phyloP scores from a whole-genome alignment of 371 early-diverging fungal species.

The Mortierella sp. region DNA sequence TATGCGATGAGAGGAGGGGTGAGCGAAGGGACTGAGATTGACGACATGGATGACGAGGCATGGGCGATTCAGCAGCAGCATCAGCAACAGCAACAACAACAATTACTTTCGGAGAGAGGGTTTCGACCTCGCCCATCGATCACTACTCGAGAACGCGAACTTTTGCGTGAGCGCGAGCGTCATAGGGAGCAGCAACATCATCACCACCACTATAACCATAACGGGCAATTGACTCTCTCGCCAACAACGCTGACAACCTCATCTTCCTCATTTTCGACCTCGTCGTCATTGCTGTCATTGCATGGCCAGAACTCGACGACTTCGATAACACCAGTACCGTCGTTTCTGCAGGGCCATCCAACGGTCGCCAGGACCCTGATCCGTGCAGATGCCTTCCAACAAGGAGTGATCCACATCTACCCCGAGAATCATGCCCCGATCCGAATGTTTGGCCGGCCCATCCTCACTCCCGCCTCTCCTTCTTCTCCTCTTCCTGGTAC shows the following conservation, averaged over 20 bases:
- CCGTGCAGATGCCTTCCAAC: conserved; percentile 37
- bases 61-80: not conserved
- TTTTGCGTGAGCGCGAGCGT: not conserved
- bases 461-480: conserved; percentile 8
- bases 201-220: conserved; percentile 15
- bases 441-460: conserved; percentile 50
- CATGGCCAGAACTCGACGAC: not conserved
- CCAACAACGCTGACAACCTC: not conserved
- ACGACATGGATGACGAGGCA: not conserved
- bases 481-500: not conserved
- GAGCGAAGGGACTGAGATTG: not conserved
- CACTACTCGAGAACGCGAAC: not conserved
- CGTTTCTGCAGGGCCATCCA: conserved; percentile 23
- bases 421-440: conserved; percentile 48
- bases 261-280: not conserved
- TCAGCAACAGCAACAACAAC: conserved; percentile 13
- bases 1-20: not conserved
- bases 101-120: not conserved
- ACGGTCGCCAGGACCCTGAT: conserved; percentile 24
- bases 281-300: not conserved
- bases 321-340: conserved; percentile 5
- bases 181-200: not conserved
- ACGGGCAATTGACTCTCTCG: not conserved
- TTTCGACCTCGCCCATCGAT: conserved; percentile 10
- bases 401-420: conserved; percentile 45